phyloP scores from a whole-genome alignment of 352 stramenopile species.

The Vaucheria bursata region DNA sequence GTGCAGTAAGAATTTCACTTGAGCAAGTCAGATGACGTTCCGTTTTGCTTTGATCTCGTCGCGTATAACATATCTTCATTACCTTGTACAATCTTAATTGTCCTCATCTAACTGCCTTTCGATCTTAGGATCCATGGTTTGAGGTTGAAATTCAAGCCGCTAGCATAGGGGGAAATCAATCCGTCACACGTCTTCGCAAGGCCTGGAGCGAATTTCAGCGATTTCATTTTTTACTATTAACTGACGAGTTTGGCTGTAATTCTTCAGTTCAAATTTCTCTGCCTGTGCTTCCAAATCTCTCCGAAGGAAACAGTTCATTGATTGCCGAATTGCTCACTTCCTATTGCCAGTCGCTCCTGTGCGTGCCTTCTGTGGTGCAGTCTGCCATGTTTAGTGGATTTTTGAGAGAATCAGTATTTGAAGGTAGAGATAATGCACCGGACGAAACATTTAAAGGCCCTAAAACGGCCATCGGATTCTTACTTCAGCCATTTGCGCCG shows the following conservation, averaged over 20 bases:
- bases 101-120: no score
- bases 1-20: no score
- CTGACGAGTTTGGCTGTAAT: conserved; percentile 43
- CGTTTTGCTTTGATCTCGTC: no score
- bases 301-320: not conserved
- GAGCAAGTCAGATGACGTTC: no score
- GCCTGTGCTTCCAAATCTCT: conserved; percentile 14
- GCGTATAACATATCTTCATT: no score
- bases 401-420: not conserved
- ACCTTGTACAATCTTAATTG: no score
- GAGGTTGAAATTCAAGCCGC: no score
- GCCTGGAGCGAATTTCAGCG: conserved; percentile 40
- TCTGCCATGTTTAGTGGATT: conserved; percentile 41
- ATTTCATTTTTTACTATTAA: conserved; percentile 41
- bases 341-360: conserved; percentile 28
- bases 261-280: conserved; percentile 27
- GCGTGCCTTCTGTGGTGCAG: conserved; percentile 24
- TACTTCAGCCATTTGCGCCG: conserved; percentile 39
- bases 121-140: no score
- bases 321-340: conserved; percentile 13
- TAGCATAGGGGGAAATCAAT: not conserved
- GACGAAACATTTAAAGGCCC: not conserved
- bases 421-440: not conserved
- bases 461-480: conserved; percentile 35
- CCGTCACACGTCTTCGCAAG: conserved; percentile 30